phyloP scores from a whole-genome alignment of 2,329 filamentous ascomycete genomes.

The Penicillium carneum region DNA sequence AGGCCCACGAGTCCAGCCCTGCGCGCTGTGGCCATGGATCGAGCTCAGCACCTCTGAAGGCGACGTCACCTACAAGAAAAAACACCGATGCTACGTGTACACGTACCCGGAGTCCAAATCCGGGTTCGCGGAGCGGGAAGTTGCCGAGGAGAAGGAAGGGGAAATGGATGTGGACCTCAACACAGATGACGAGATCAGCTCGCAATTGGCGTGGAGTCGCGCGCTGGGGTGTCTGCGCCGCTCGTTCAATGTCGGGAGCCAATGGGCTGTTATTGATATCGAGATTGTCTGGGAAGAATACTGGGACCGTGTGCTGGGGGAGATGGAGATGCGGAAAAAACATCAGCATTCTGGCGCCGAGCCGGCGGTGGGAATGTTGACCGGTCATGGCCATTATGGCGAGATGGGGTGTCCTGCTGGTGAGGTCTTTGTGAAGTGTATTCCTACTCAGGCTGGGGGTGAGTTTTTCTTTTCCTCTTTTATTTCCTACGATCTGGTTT shows the following conservation, averaged over 20 bases:
- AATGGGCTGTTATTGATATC: conserved; percentile 44
- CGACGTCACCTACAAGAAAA: conserved; percentile 39
- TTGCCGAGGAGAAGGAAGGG: conserved; percentile 62
- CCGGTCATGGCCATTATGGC: conserved; percentile 14
- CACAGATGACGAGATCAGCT: conserved; percentile 52
- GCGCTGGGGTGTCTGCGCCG: conserved; percentile 65
- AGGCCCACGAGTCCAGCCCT: conserved; percentile 35
- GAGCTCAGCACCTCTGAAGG: conserved; percentile 35
- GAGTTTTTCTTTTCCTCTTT: conserved; percentile 15
- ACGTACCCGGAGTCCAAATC: conserved; percentile 62
- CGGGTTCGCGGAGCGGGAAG: conserved; percentile 72
- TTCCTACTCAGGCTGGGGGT: conserved; percentile 50
- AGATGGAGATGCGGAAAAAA: conserved; percentile 32
- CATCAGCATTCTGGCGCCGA: conserved; percentile 23
- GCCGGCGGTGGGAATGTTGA: conserved; percentile 17
- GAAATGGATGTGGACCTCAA: conserved; percentile 8
- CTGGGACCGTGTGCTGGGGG: conserved; percentile 37
- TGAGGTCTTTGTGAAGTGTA: conserved; percentile 43
- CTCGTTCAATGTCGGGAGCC: conserved; percentile 59
- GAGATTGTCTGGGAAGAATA: conserved; percentile 53
- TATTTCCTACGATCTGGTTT: background rate
- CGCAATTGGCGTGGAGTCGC: conserved; percentile 70
- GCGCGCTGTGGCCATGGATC: conserved; percentile 36
- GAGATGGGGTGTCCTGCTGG: conserved; percentile 18
- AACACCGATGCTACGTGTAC: conserved; percentile 52